These are phyloP conservation scores for Conoideocrella luteorostrata DNA, from an alignment of 2,329 filamentous ascomycete genomes.

Conservation along the genomic window DNA sequence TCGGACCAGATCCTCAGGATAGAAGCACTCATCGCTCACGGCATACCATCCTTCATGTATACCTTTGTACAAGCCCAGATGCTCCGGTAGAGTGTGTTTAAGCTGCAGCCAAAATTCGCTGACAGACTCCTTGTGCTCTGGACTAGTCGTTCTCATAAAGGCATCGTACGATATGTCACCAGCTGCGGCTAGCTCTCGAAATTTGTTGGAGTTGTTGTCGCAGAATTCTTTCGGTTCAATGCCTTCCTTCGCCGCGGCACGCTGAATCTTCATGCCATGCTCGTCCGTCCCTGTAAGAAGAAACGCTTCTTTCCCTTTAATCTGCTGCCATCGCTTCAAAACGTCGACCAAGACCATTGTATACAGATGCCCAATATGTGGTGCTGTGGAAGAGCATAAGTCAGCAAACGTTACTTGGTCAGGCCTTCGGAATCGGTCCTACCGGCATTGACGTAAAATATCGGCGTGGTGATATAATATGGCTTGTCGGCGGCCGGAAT, in stretches of 20 bases:
- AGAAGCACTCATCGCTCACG: slow-evolving; percentile 94
- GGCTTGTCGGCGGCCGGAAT: slow-evolving; percentile 52
- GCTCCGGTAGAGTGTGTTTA: slow-evolving; percentile 43
- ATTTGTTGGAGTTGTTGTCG: slow-evolving; percentile 74
- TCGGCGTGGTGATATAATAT: slow-evolving; percentile 92
- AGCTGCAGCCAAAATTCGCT: slow-evolving; percentile 84
- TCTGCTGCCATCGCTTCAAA: slow-evolving; percentile 81
- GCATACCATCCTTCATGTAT: slow-evolving; percentile 96
- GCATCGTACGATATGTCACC: slow-evolving; percentile 70
- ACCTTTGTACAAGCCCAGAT: slow-evolving; percentile 73
- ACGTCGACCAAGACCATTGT: slow-evolving; percentile 88
- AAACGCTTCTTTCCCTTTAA: slow-evolving; percentile 65
- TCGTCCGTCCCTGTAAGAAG: slow-evolving; percentile 93
- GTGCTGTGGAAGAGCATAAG: slow-evolving; percentile 46
- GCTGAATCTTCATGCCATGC: slow-evolving; percentile 95
- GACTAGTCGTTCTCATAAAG: slow-evolving; percentile 89
- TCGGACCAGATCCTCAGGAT: slow-evolving; percentile 70
- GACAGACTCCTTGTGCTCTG: slow-evolving; percentile 75
- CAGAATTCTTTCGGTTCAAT: slow-evolving; percentile 79
- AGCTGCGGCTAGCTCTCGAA: slow-evolving; percentile 64
- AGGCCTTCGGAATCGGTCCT: slow-evolving; percentile 12
- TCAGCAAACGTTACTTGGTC: neutral
- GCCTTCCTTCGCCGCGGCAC: slow-evolving; percentile 66
- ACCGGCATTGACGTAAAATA: slow-evolving; percentile 98
- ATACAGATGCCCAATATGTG: slow-evolving; percentile 92